A percentile compares a stretch with the other conserved stretches of the same genome.
Conservation (phyloP, 2,329 filamentous ascomycete genomes). For the Calcarisporium arbuscula region DNA sequence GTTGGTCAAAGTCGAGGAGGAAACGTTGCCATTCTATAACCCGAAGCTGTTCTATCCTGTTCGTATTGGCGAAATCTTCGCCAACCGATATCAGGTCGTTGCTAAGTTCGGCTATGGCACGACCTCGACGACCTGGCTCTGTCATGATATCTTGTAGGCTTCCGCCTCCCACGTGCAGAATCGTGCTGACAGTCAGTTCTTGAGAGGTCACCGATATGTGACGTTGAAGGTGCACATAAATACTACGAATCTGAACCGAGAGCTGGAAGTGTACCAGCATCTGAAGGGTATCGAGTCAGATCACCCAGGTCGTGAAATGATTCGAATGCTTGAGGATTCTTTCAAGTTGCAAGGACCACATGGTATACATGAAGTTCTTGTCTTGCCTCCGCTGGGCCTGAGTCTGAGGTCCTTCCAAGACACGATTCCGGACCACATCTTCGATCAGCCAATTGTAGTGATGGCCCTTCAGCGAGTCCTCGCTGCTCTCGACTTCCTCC, state of each 20-base stretch:
- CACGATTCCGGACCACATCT: constrained; percentile 16
- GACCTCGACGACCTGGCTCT: constrained; percentile 37
- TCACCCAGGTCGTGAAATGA: constrained; percentile 12
- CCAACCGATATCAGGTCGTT: constrained; percentile 27
- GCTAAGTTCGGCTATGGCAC: constrained; percentile 35
- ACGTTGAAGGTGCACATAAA: constrained; percentile 25
- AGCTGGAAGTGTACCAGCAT: constrained; percentile 15
- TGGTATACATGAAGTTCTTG: constrained; percentile 15
- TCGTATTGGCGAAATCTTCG: constrained; percentile 29
- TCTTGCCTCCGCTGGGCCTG: constrained; percentile 27
- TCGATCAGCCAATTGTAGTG: constrained; percentile 20
- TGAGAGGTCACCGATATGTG: constrained; percentile 16
- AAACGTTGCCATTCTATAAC: constrained; percentile 26
- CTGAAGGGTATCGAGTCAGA: constrained; percentile 7
- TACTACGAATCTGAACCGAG: constrained; percentile 15
- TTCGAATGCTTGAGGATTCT: constrained; percentile 13
- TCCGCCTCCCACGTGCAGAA: background rate
- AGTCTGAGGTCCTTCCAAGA: constrained; percentile 27
- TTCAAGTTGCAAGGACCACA: constrained; percentile 15
- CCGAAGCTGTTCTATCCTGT: constrained; percentile 30
- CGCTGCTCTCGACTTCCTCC: constrained; percentile 18
- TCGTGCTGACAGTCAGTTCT: background rate
- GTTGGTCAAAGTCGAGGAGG: constrained; percentile 27
- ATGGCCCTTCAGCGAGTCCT: constrained; percentile 17
- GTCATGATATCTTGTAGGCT: constrained; percentile 25